Base-by-base conservation (phyloP, 176 grass and related monocot genomes). In the Rhynchospora breviuscula region DNA sequence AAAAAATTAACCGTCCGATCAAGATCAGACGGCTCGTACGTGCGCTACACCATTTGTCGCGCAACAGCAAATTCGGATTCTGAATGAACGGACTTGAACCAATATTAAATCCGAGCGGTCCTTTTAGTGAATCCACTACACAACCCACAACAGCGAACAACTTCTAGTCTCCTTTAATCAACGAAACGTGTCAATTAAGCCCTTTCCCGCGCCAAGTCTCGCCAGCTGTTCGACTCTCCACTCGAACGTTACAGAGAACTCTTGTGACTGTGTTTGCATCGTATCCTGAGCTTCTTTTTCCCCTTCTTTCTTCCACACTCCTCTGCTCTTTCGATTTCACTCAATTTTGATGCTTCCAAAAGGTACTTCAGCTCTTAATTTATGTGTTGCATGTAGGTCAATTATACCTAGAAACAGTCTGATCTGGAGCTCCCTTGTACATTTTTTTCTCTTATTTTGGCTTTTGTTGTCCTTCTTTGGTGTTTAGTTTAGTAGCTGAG, bases 31-130 rank as follows among this genome's bases (percentile, higher is more conserved):
- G n/a, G n/a, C n/a, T n/a, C n/a, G n/a, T n/a, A n/a, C n/a, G n/a
- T n/a, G n/a, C n/a, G n/a, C n/a, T n/a, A n/a, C n/a, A n/a, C n/a
- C n/a, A n/a, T n/a, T n/a, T n/a, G n/a, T n/a, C n/a, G n/a, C n/a
- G n/a, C n/a, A n/a, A n/a, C n/a, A n/a, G n/a, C n/a, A n/a, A n/a
- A n/a, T n/a, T n/a, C n/a, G n/a, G n/a, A n/a, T n/a, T n/a, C n/a
- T n/a, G n/a, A n/a, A n/a, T n/a, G n/a, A 67, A 82, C 79, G 79
- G 79, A 82, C 60, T 82, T 66, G 79, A 82, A 82, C 59, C 60
- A 48, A 48, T 51, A 82, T 66, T 82, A 82, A 82, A 67, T 82
- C 79, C 59, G 61, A 62, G 51, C 60, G 48, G 21, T 67, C 19
- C 60, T 45, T 13, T 82, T 8, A 2, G 6, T 6, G 8, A 8